Percentiles rank a stretch among this genome's conserved stretches.
Conservation (phyloP, 176 grass and related monocot species). For the Paspalum vaginatum region DNA sequence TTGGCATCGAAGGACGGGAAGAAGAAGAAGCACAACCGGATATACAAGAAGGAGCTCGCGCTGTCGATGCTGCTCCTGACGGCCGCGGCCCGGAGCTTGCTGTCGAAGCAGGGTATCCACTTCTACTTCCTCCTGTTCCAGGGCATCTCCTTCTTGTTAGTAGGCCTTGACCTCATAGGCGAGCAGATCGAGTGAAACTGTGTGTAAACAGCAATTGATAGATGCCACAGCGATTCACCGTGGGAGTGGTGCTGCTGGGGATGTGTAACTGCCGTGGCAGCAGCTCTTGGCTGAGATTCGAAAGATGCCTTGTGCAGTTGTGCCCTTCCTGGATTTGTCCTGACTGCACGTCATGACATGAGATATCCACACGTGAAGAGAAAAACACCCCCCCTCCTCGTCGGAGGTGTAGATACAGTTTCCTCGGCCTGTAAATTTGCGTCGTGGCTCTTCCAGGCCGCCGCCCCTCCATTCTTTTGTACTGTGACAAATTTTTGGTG, state of each 20-base stretch:
- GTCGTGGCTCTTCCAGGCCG: slow-evolving; percentile 32
- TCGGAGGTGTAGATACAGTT: slow-evolving; percentile 52
- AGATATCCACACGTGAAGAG: slow-evolving; percentile 2
- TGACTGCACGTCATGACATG: slow-evolving; percentile 35
- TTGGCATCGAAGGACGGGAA: slow-evolving; percentile 39
- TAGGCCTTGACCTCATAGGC: slow-evolving; percentile 96
- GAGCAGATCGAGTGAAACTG: slow-evolving; percentile 79
- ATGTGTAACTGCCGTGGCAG: slow-evolving; percentile 19
- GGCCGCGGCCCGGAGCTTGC: slow-evolving; percentile 80
- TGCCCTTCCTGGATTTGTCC: slow-evolving; percentile 19
- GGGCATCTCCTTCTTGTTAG: slow-evolving; percentile 92
- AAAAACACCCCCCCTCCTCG: not conserved
- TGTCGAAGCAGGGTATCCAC: slow-evolving; percentile 95
- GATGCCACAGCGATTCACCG: slow-evolving; percentile 21
- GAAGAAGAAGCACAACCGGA: slow-evolving; percentile 97
- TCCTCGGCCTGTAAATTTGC: slow-evolving; percentile 33
- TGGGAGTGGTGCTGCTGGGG: not conserved
- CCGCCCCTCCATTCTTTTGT: slow-evolving; percentile 53
- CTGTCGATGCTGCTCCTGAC: slow-evolving; percentile 85
- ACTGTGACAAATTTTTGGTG: slow-evolving; percentile 64
- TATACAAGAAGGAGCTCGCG: slow-evolving; percentile 93
- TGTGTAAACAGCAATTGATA: slow-evolving; percentile 50
- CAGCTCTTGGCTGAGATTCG: slow-evolving; percentile 35
- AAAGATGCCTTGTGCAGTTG: slow-evolving; percentile 15
- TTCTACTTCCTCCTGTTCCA: slow-evolving; percentile 99